Evolutionary conservation across 2,329 filamentous ascomycete genomes (phyloP), one percentile per base, ranked within the genome.

Genomic region (Pseudogymnoascus sp.): DNA sequence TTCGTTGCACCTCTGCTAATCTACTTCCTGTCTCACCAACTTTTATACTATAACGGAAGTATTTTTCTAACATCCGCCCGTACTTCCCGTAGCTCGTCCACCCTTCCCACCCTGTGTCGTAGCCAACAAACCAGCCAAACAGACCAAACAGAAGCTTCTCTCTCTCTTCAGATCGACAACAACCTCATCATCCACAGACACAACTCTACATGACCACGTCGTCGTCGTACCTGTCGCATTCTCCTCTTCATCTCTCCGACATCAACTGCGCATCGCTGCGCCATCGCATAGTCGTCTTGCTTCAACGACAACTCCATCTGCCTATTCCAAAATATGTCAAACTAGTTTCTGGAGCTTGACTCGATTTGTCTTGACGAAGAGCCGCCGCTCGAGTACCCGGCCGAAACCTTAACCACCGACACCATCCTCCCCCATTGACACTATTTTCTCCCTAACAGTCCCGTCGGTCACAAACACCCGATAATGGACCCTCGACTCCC

Each of bases 401-500:
- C 57, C 57, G 57, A 58, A 54, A 54, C 47, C 47, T 54, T 54
- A 54, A 54, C 47, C 16, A 20, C 47, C 32, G 47, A 54, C 47
- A 54, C 22, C 28, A 32, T 54, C 47, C 47, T 14, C 47, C 47
- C 28, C 47, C 47, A 54, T 54, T 32, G 28, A 54, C 28, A 32
- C 47, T 54, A 34, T 54, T 34, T 54, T 54, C 47, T 20, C 32
- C 47, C 47, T 54, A 54, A 34, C n/a, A 54, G 47, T 54, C 28
- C 28, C 28, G 57, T 38, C 57, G 30, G 57, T 38, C 57, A 39
- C 25, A 20, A 39, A 22, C 57, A 25, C 57, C n/a, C 32, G 66
- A 70, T 63, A 57, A 73, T 73, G 71, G 70, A 72, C 67, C 67
- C 69, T 65, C 65, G 70, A 66, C 66, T 68, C 57, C 70, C 67